These are phyloP conservation scores for Diplodia seriata DNA, from an alignment of 2,329 filamentous ascomycete species.

Conservation along the genomic window DNA sequence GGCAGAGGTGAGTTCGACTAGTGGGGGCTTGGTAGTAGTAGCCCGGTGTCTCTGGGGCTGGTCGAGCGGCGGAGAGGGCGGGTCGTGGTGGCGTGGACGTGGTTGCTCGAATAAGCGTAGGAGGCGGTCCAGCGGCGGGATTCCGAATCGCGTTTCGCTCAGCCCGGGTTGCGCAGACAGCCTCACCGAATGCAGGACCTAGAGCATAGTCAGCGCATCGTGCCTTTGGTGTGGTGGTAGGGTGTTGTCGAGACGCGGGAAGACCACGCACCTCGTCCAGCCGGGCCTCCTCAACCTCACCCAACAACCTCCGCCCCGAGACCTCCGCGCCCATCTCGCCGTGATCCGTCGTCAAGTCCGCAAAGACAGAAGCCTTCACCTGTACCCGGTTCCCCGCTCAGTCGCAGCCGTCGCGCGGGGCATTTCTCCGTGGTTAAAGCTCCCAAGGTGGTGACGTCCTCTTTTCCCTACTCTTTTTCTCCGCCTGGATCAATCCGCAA, in stretches of 20 bases:
- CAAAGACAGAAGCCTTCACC: conserved; percentile 31
- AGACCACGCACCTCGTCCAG: conserved; percentile 52
- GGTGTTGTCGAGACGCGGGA: not conserved
- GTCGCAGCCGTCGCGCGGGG: not conserved
- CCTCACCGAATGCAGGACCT: conserved; percentile 53
- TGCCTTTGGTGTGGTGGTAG: not conserved
- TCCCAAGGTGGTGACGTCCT: not conserved
- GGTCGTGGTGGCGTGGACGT: conserved; percentile 32
- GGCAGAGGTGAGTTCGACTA: conserved; percentile 62
- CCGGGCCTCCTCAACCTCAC: conserved; percentile 42
- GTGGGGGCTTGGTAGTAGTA: conserved; percentile 40
- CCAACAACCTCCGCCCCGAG: conserved; percentile 62
- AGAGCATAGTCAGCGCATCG: not conserved
- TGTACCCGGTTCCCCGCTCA: conserved; percentile 10
- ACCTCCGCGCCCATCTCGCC: conserved; percentile 49
- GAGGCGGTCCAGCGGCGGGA: conserved; percentile 56
- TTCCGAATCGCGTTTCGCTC: conserved; percentile 46
- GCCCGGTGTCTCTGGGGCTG: not conserved
- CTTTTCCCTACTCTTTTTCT: conserved; percentile 24
- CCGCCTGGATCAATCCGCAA: conserved; percentile 5
- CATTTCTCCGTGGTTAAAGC: not conserved
- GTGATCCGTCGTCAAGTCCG: not conserved
- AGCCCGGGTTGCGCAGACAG: conserved; percentile 36
- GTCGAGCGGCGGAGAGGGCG: conserved; percentile 18
- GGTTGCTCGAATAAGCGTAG: conserved; percentile 36